Conservation (phyloP, 1,284 basidiomycete genomes). For the Bjerkandera adusta region DNA sequence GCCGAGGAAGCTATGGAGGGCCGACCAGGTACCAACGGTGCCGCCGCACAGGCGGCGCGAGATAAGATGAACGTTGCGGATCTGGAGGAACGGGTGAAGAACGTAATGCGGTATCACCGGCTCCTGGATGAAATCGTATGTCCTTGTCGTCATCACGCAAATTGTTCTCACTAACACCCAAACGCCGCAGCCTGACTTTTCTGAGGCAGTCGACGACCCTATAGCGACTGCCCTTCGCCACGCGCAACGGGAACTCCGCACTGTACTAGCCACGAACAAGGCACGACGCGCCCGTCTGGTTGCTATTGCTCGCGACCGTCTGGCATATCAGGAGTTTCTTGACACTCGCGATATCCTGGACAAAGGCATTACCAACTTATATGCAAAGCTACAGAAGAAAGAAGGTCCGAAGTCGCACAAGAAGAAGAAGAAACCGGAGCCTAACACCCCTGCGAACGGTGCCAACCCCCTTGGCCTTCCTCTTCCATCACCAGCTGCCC, state of each 20-base stretch:
- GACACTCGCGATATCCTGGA: constrained; percentile 80
- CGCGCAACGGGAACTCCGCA: constrained; percentile 80
- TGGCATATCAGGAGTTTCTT: constrained; percentile 89
- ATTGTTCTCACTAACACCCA: background rate
- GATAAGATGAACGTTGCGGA: constrained; percentile 73
- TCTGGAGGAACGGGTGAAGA: constrained; percentile 65
- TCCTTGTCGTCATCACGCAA: constrained; percentile 6
- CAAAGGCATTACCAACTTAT: constrained; percentile 72
- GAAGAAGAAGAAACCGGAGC: constrained; percentile 55
- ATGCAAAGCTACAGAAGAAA: constrained; percentile 74
- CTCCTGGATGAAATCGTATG: constrained; percentile 57
- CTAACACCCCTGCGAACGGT: constrained; percentile 35
- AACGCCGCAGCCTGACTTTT: constrained; percentile 65
- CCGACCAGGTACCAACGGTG: constrained; percentile 68
- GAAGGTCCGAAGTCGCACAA: constrained; percentile 63
- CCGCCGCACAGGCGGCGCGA: constrained; percentile 66
- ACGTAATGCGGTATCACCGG: constrained; percentile 72
- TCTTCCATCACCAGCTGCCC: constrained; percentile 58
- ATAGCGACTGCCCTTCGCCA: constrained; percentile 88
- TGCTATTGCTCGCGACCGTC: constrained; percentile 79
- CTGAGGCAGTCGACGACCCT: constrained; percentile 85
- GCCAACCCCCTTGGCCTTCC: constrained; percentile 24
- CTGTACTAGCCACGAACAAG: constrained; percentile 80
- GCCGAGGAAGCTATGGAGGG: constrained; percentile 83
- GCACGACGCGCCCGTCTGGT: constrained; percentile 75